Evolutionary conservation across 1,139 yeast species (phyloP).

Genomic region (Geotrichum reessii): DNA sequence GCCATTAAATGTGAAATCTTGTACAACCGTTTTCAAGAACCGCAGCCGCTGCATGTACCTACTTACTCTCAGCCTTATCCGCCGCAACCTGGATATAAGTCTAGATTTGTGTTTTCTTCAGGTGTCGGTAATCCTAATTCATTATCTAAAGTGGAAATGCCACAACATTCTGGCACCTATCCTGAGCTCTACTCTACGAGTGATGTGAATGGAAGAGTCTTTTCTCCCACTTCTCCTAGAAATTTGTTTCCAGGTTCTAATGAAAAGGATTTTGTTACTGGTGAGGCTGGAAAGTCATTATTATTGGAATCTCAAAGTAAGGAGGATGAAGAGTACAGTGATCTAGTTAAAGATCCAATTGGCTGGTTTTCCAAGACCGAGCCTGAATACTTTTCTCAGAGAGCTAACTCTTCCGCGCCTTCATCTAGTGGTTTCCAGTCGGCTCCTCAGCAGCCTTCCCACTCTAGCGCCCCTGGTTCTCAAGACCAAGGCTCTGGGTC

Average conservation of each 20-base stretch:
- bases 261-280: constrained; percentile 13
- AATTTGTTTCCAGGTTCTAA: constrained; percentile 26
- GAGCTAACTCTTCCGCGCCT: constrained; percentile 33
- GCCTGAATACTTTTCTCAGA: constrained; percentile 20
- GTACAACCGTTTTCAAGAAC: constrained; percentile 20
- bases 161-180: constrained; percentile 19
- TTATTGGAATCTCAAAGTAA: constrained; percentile 32
- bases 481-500: neutral
- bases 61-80: constrained; percentile 7
- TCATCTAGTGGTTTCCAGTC: constrained; percentile 13
- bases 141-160: constrained; percentile 19
- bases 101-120: constrained; percentile 18
- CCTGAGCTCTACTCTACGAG: constrained; percentile 17
- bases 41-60: neutral
- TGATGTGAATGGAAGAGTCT: constrained; percentile 21
- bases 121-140: constrained; percentile 15
- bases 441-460: neutral
- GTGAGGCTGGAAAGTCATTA: constrained; percentile 30
- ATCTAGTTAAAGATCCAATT: constrained; percentile 32
- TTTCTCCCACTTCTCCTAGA: constrained; percentile 32
- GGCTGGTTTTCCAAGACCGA: constrained; percentile 25
- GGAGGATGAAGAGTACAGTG: constrained; percentile 32
- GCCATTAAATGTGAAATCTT: constrained; percentile 28
- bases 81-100: constrained; percentile 8
- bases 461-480: constrained; percentile 9